Evolutionary conservation across 2,329 filamentous ascomycete species (phyloP).

Genomic region (Gnomoniopsis smithogilvyi): DNA sequence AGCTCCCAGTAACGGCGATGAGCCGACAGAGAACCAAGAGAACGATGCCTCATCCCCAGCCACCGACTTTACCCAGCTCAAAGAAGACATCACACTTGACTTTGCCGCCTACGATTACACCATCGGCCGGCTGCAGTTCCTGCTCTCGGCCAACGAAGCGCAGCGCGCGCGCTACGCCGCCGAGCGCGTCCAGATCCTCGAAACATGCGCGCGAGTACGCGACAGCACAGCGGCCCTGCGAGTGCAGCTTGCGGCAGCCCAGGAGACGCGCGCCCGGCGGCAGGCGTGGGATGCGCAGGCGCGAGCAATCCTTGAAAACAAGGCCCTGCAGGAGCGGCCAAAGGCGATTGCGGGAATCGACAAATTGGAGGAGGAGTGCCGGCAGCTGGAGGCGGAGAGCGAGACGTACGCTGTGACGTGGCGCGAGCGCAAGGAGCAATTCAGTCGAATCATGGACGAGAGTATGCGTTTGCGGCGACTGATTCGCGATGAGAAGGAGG

Average conservation of each 20-base stretch:
- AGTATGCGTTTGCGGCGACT: constrained; percentile 80
- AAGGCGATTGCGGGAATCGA: constrained; percentile 75
- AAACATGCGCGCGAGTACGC: constrained; percentile 73
- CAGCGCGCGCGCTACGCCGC: constrained; percentile 81
- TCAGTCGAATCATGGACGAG: constrained; percentile 85
- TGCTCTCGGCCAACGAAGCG: constrained; percentile 75
- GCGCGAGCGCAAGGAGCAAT: constrained; percentile 81
- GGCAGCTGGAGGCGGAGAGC: constrained; percentile 81
- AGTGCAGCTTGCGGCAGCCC: constrained; percentile 72
- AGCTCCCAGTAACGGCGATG: constrained; percentile 12
- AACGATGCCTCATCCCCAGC: constrained; percentile 34
- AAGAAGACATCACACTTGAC: constrained; percentile 81
- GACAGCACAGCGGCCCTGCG: constrained; percentile 71
- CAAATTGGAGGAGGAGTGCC: constrained; percentile 85
- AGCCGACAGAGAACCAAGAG: constrained; percentile 1
- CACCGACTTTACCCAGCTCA: constrained; percentile 64
- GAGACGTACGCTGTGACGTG: constrained; percentile 78
- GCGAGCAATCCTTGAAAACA: constrained; percentile 80
- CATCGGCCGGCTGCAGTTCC: constrained; percentile 83
- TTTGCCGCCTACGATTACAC: constrained; percentile 85
- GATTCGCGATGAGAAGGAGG: constrained; percentile 93
- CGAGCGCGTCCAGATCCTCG: constrained; percentile 75
- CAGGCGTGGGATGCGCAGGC: constrained; percentile 87
- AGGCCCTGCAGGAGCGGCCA: constrained; percentile 75
- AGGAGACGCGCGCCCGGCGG: constrained; percentile 70